Percentiles rank a stretch among this genome's conserved stretches.
Conservation (phyloP, 1,284 basidiomycete species). For the Mrakiaceae sp. region DNA sequence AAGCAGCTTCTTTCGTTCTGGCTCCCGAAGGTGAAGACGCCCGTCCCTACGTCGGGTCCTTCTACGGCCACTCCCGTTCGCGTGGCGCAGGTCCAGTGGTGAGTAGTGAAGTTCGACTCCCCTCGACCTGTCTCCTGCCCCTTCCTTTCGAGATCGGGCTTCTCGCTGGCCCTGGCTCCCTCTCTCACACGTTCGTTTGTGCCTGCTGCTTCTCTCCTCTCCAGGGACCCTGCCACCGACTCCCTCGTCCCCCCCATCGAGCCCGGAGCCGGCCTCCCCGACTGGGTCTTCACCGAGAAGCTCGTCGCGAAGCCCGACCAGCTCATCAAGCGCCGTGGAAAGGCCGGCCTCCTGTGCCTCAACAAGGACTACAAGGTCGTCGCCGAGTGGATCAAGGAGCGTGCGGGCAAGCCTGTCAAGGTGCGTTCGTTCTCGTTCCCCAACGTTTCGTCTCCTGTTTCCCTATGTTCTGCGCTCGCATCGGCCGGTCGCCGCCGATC, state of each 20-base stretch:
- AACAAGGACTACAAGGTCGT: slow-evolving; percentile 88
- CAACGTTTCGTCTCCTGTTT: slow-evolving; percentile 19
- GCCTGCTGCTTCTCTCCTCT: slow-evolving; percentile 28
- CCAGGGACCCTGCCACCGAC: slow-evolving; percentile 73
- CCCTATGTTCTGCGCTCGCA: slow-evolving; percentile 2
- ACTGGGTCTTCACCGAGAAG: slow-evolving; percentile 76
- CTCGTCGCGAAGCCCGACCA: slow-evolving; percentile 93
- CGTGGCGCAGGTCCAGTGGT: slow-evolving; percentile 38
- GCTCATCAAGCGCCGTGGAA: slow-evolving; percentile 98
- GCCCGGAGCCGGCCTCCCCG: slow-evolving; percentile 59
- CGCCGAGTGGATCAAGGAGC: slow-evolving; percentile 73
- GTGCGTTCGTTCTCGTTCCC: slow-evolving; percentile 36
- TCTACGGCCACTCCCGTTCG: slow-evolving; percentile 33
- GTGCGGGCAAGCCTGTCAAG: slow-evolving; percentile 88
- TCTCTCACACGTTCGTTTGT: not conserved
- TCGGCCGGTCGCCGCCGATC: no score
- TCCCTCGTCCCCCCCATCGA: slow-evolving; percentile 50
- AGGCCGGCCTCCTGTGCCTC: slow-evolving; percentile 86
- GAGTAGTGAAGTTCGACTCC: slow-evolving; percentile 16
- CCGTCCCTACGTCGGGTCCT: slow-evolving; percentile 33
- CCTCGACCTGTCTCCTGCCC: not conserved
- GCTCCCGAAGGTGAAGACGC: slow-evolving; percentile 70
- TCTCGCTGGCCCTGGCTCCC: not conserved
- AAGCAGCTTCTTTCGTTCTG: slow-evolving; percentile 89
- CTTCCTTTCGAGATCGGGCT: not conserved